Percentiles rank a stretch among this genome's conserved stretches.
Evolutionary conservation across 495 filamentous ascomycete species (phyloP).

Genomic region (Podospora tetraspora): DNA sequence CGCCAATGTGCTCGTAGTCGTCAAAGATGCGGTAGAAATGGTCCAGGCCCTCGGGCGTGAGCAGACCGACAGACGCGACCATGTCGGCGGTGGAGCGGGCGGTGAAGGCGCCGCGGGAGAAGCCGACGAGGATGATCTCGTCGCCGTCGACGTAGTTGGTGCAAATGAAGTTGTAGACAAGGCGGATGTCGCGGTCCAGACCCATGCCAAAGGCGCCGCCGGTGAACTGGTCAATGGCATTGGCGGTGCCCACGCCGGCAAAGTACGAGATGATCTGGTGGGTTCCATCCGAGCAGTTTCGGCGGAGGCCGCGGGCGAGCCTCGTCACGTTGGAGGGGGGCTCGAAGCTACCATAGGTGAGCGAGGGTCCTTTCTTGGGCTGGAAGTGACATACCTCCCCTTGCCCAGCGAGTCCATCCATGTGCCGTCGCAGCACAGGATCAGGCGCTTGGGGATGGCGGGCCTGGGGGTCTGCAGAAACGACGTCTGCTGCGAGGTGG

Average conservation of each 20-base stretch:
- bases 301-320: conserved; percentile 33
- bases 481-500: not conserved
- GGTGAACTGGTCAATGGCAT: conserved; percentile 40
- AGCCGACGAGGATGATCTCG: conserved; percentile 62
- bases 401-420: conserved; percentile 36
- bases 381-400: conserved; percentile 18
- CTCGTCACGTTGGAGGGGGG: conserved; percentile 45
- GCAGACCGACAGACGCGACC: conserved; percentile 54
- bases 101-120: conserved; percentile 66
- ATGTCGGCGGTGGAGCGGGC: conserved; percentile 57
- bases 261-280: conserved; percentile 43
- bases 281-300: conserved; percentile 30
- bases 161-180: conserved; percentile 59
- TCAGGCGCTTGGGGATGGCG: conserved; percentile 26
- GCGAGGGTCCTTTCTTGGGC: conserved; percentile 13
- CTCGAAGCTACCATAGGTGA: conserved; percentile 20
- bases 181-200: conserved; percentile 47
- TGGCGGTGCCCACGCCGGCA: conserved; percentile 40
- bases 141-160: conserved; percentile 60
- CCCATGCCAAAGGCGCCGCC: conserved; percentile 46
- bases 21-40: conserved; percentile 55
- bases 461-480: not conserved
- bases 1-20: conserved; percentile 41
- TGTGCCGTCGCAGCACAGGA: conserved; percentile 34
- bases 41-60: conserved; percentile 56